phyloP scores from a whole-genome alignment of 768 basidiomycete species.

The Grammothele lineata region DNA sequence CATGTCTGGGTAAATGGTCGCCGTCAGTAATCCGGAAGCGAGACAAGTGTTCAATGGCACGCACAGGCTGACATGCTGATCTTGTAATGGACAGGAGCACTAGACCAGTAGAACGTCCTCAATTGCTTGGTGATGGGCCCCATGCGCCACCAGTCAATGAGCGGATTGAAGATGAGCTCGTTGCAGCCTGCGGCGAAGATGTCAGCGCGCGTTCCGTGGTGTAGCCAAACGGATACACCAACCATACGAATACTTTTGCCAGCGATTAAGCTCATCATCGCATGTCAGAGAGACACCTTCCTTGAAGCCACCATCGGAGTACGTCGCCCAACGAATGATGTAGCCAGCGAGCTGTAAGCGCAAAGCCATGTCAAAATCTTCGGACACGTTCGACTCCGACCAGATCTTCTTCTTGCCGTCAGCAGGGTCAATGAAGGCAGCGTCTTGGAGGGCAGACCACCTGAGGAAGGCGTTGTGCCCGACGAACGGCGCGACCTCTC shows the following conservation, averaged over 20 bases:
- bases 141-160: slow-evolving; percentile 68
- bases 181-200: slow-evolving; percentile 48
- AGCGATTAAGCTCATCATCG: slow-evolving; percentile 87
- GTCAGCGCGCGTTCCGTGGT: slow-evolving; percentile 1
- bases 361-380: slow-evolving; percentile 81
- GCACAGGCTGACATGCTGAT: slow-evolving; percentile 70
- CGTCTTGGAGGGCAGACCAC: slow-evolving; percentile 88
- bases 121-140: slow-evolving; percentile 86
- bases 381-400: slow-evolving; percentile 79
- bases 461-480: slow-evolving; percentile 88
- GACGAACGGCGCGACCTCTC: slow-evolving; percentile 80
- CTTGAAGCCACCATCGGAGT: slow-evolving; percentile 81
- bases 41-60: slow-evolving; percentile 26
- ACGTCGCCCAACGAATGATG: slow-evolving; percentile 82
- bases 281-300: slow-evolving; percentile 88
- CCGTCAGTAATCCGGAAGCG: no score
- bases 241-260: slow-evolving; percentile 89
- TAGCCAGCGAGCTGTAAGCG: slow-evolving; percentile 63
- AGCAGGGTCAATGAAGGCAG: slow-evolving; percentile 63
- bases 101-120: slow-evolving; percentile 71
- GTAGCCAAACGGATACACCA: slow-evolving; percentile 6
- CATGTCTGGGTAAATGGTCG: no score
- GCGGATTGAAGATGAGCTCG: slow-evolving; percentile 82
- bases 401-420: slow-evolving; percentile 72
- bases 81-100: slow-evolving; percentile 79